These are phyloP conservation scores for Mycena rebaudengoi DNA, from an alignment of 768 basidiomycete species.

Conservation along the genomic window DNA sequence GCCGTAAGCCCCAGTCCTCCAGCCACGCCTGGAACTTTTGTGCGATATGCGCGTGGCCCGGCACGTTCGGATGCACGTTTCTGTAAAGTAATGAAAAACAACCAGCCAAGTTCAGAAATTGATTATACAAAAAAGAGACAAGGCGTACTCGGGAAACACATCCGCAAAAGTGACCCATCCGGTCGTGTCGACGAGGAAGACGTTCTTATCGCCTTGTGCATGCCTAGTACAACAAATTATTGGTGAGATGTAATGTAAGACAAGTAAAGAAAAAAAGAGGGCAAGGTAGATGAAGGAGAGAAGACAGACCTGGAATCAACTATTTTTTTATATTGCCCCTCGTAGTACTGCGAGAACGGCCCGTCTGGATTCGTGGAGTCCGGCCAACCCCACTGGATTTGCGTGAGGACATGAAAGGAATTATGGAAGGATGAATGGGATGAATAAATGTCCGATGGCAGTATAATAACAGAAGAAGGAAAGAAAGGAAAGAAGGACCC, in stretches of 20 bases:
- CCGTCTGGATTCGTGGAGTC: slow-evolving; percentile 57
- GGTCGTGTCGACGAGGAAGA: slow-evolving; percentile 63
- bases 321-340: slow-evolving; percentile 55
- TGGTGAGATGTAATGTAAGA: too few relatives aligned
- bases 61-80: slow-evolving; percentile 58
- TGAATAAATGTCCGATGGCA: too few relatives aligned
- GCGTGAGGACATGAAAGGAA: too few relatives aligned
- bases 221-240: slow-evolving; percentile 44
- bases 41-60: slow-evolving; percentile 58
- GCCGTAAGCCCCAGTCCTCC: slow-evolving; percentile 18
- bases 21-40: slow-evolving; percentile 55
- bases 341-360: slow-evolving; percentile 53
- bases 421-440: too few relatives aligned
- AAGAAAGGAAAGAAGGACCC: too few relatives aligned
- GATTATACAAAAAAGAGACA: neutral
- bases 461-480: too few relatives aligned
- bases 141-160: slow-evolving; percentile 57
- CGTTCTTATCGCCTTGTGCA: slow-evolving; percentile 52
- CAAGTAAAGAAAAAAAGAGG: neutral
- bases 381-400: slow-evolving; percentile 74
- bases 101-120: neutral
- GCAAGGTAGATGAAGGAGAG: neutral
- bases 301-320: slow-evolving; percentile 46
- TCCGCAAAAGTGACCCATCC: slow-evolving; percentile 63
- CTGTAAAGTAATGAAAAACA: slow-evolving; percentile 30